Evolutionary conservation across 2,329 filamentous ascomycete species (phyloP).

Genomic region (Gnomoniopsis smithogilvyi): DNA sequence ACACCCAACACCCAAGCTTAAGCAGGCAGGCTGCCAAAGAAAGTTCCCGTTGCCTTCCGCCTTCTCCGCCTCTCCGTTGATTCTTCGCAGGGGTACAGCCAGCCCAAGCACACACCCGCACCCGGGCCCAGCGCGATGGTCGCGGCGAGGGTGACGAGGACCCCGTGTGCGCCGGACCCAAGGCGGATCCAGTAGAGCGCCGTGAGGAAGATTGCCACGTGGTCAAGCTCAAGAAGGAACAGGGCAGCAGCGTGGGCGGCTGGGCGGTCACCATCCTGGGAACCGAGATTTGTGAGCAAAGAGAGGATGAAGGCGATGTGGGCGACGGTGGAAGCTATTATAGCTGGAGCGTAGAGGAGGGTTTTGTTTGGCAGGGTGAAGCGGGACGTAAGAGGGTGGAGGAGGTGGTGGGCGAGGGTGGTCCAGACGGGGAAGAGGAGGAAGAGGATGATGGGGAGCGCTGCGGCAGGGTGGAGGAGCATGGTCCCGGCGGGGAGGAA

Average conservation of each 20-base stretch:
- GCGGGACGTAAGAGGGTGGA: not conserved
- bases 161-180: constrained; percentile 42
- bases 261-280: constrained; percentile 42
- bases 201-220: constrained; percentile 41
- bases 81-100: constrained; percentile 24
- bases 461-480: not conserved
- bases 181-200: constrained; percentile 52
- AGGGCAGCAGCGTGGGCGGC: constrained; percentile 46
- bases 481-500: not conserved
- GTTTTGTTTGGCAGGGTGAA: not conserved
- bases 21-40: not conserved
- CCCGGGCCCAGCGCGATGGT: constrained; percentile 33
- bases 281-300: not conserved
- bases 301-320: not conserved
- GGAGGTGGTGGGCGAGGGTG: not conserved
- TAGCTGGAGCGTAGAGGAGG: not conserved
- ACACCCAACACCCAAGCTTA: not conserved
- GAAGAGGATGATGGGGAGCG: not conserved
- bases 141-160: constrained; percentile 23
- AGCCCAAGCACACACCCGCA: constrained; percentile 32
- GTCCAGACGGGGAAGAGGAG: constrained; percentile 1
- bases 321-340: not conserved
- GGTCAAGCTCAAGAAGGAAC: constrained; percentile 45
- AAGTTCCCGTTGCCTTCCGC: not conserved
- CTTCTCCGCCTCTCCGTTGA: not conserved